Conservation (phyloP, 768 basidiomycete genomes). For the Hemileccinum rubropunctum region DNA sequence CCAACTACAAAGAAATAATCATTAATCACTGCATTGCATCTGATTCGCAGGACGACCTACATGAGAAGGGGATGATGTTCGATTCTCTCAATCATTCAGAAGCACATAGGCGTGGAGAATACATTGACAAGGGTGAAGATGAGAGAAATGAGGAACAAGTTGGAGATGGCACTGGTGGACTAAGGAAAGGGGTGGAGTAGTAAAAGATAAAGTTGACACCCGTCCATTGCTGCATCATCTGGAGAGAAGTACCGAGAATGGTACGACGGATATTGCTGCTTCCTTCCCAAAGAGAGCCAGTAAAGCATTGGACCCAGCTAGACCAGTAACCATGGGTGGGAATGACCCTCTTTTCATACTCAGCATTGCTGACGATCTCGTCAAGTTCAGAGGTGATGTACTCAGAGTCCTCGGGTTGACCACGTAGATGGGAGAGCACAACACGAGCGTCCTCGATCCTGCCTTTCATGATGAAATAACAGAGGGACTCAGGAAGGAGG, state of each 20-base stretch:
- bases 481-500: conserved; percentile 76
- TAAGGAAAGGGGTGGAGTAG: too few relatives aligned
- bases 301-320: conserved; percentile 51
- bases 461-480: conserved; percentile 72
- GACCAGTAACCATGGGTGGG: conserved; percentile 58
- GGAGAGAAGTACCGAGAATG: too few relatives aligned
- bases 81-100: conserved; percentile 78
- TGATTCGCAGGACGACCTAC: conserved; percentile 4
- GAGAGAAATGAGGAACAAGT: too few relatives aligned
- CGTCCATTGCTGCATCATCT: too few relatives aligned
- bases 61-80: conserved; percentile 69
- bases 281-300: too few relatives aligned
- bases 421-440: conserved; percentile 58
- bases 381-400: too few relatives aligned
- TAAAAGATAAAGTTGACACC: too few relatives aligned
- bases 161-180: too few relatives aligned
- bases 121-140: too few relatives aligned
- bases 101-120: too few relatives aligned
- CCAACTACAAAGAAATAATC: conserved; percentile 27
- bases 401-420: conserved; percentile 45
- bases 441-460: conserved; percentile 54
- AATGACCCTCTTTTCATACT: conserved; percentile 53
- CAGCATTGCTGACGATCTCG: conserved; percentile 55
- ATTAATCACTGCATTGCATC: background rate
- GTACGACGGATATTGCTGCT: too few relatives aligned